Percentiles rank a stretch among this genome's conserved stretches.
Conservation (phyloP, 768 basidiomycete species). For the Boletus bicolor region DNA sequence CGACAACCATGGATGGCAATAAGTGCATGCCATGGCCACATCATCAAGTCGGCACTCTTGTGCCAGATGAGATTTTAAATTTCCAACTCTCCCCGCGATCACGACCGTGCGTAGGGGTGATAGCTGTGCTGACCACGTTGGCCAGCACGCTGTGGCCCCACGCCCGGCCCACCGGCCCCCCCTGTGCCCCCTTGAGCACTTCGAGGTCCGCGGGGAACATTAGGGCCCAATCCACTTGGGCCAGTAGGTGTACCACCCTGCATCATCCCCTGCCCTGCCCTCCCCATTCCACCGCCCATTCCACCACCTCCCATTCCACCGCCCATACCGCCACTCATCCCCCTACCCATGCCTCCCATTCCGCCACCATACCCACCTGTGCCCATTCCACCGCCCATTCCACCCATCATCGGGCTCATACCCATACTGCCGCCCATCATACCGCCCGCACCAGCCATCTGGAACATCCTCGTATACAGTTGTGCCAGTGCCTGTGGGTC, state of each 20-base stretch:
- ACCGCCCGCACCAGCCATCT: conserved; percentile 63
- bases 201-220: conserved; percentile 64
- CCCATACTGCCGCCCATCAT: conserved; percentile 43
- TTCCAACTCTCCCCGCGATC: not conserved
- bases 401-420: conserved; percentile 36
- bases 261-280: conserved; percentile 40
- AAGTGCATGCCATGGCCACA: conserved; percentile 4
- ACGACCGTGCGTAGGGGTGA: conserved; percentile 77
- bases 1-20: conserved; percentile 2
- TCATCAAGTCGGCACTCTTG: not conserved
- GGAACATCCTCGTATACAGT: conserved; percentile 95
- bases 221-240: conserved; percentile 47
- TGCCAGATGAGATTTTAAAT: conserved; percentile 15
- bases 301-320: conserved; percentile 39
- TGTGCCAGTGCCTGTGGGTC: conserved; percentile 91
- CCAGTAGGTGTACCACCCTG: conserved; percentile 33
- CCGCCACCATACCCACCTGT: conserved; percentile 36
- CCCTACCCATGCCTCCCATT: conserved; percentile 39
- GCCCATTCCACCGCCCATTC: conserved; percentile 32
- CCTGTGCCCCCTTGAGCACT: conserved; percentile 54
- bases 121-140: conserved; percentile 78
- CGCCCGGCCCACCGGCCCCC: conserved; percentile 48
- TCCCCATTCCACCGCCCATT: conserved; percentile 40
- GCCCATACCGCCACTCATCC: conserved; percentile 37
- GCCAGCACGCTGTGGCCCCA: conserved; percentile 68